Evolutionary conservation across 2,329 filamentous ascomycete species (phyloP), one percentile per base, ranked within the genome.

Genomic region (Eutypa lata): DNA sequence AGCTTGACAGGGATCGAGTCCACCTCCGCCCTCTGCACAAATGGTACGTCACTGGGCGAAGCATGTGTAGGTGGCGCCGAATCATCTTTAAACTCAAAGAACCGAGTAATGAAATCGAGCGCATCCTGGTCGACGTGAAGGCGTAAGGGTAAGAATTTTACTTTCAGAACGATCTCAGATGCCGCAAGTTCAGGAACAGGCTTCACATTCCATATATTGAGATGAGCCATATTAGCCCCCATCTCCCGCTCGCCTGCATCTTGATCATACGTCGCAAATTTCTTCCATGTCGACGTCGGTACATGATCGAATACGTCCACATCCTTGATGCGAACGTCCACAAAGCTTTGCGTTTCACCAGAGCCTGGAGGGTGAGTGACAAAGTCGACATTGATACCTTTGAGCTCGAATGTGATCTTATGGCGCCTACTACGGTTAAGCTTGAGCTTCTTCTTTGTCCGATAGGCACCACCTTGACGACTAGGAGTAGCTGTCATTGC

Each of bases 81-180:
- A 40, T 92, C 89, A 61, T 97, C 91, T 65, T 96, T 95, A 78
- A 99, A 99, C 64, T 96, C 92, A 64, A 99, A 99, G 76, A 99
- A 99, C 2, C 94, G 86, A 1, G 89, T 96, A 66, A 99, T 90
- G 67, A 99, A 99, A 68, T 99, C 94, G 3, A 99, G 81, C 1
- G 94, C 93, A 71, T 99, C 94, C 71, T 99, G 94, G 65, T 99
- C 94, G 33, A 99, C 92, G 67, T 99, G 94, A 1, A 99, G 78
- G 43, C 94, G 85, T 26, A 99, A 75, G 1, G 94, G 94, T 28
- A 97, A 78, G 18, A 99, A 70, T 1, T 84, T 88, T 14, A 84
- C 87, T 63, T 88, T 89, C 16, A 97, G 74, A 7, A 97, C 89
- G 56, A 97, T 85, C 68, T 99, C 94, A 0, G 92, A 90, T 1